Evolutionary conservation across 176 grass and related monocot species (phyloP).

Genomic region (Alopecurus myosuroides): DNA sequence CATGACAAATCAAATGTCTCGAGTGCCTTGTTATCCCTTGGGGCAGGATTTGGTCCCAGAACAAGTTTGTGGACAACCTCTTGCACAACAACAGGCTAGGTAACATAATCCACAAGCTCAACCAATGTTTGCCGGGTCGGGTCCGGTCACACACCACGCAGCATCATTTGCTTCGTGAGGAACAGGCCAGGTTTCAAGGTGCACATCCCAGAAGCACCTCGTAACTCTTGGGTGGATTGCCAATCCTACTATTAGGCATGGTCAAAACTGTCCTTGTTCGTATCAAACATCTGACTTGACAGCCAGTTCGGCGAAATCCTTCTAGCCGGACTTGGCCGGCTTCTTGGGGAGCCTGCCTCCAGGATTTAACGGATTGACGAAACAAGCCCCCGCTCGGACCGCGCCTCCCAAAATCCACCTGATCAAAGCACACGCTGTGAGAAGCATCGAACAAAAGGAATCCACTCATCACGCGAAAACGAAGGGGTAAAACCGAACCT

Average conservation of each 20-base stretch:
- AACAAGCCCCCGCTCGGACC: slow-evolving; percentile 13
- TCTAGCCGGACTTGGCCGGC: slow-evolving; percentile 52
- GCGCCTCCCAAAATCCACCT: background rate
- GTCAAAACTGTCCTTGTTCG: slow-evolving; percentile 47
- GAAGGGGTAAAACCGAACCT: slow-evolving; percentile 13
- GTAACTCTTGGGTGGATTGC: slow-evolving; percentile 27
- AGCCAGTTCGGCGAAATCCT: slow-evolving; percentile 44
- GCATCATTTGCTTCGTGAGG: slow-evolving; percentile 63
- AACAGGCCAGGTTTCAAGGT: slow-evolving; percentile 38
- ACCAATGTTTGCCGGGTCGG: slow-evolving; percentile 57
- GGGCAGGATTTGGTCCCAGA: slow-evolving; percentile 32
- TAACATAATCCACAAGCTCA: slow-evolving; percentile 62
- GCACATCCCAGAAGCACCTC: too few relatives aligned
- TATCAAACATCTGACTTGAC: slow-evolving; percentile 36
- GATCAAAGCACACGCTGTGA: slow-evolving; percentile 21
- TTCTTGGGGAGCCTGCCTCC: slow-evolving; percentile 64
- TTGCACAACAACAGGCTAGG: slow-evolving; percentile 44
- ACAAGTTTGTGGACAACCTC: slow-evolving; percentile 49
- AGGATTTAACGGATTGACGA: slow-evolving; percentile 32
- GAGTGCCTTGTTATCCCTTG: slow-evolving; percentile 44
- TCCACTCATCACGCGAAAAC: background rate
- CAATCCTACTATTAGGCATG: slow-evolving; percentile 36
- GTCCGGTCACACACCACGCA: slow-evolving; percentile 44
- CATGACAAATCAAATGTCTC: slow-evolving; percentile 62
- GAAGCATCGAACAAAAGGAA: background rate